These are phyloP conservation scores for Solanum megistacrolobum DNA, from an alignment of 257 asterid species.

Conservation along the genomic window DNA sequence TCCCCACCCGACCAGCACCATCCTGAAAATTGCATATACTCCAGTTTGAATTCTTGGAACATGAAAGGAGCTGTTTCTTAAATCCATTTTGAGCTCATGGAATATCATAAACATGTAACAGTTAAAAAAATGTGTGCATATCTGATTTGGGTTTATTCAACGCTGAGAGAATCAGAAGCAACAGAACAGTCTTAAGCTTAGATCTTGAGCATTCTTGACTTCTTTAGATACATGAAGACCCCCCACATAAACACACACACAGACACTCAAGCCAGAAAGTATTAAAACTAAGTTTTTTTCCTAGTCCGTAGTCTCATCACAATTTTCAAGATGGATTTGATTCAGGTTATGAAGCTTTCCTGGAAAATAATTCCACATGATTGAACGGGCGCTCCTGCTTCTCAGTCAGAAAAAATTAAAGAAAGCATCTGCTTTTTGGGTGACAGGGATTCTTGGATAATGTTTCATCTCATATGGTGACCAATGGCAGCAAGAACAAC, in stretches of 20 bases:
- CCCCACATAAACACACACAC: not conserved
- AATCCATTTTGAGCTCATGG: not conserved
- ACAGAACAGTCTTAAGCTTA: not conserved
- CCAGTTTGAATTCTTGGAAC: not conserved
- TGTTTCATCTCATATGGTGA: not conserved
- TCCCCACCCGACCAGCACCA: slow-evolving; percentile 98
- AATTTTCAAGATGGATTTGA: not conserved
- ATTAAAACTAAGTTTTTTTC: not conserved
- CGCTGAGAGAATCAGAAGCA: not conserved
- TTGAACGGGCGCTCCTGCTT: not conserved
- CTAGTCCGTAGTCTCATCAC: not conserved
- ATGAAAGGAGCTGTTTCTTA: not conserved
- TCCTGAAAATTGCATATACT: slow-evolving; percentile 40
- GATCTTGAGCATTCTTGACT: not conserved
- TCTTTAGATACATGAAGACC: not conserved
- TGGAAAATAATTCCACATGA: not conserved
- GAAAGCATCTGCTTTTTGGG: not conserved
- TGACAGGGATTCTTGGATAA: not conserved
- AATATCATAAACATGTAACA: not conserved
- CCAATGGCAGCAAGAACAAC: not conserved
- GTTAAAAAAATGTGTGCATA: not conserved
- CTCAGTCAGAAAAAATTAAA: not conserved
- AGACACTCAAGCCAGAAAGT: not conserved
- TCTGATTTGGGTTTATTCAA: not conserved
- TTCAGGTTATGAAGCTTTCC: not conserved